A percentile compares a stretch with the other conserved stretches of the same genome.
Evolutionary conservation across 192 early-diverging fungal genomes (phyloP).

Genomic region (Backusella macrospora): DNA sequence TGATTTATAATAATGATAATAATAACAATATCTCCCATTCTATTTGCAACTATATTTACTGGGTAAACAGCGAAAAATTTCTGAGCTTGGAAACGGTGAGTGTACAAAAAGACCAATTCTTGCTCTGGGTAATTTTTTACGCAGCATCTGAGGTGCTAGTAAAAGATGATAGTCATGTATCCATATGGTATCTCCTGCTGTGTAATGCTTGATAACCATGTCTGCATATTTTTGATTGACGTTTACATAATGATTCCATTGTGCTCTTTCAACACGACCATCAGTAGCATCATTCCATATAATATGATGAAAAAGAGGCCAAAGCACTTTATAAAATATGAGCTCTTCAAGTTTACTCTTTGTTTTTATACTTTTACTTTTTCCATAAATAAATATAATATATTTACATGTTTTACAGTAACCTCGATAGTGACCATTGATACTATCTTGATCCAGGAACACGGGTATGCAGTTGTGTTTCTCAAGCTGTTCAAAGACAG

Average conservation of each 20-base stretch:
- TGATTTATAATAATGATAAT: slow-evolving; percentile 88
- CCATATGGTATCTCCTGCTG: slow-evolving; percentile 81
- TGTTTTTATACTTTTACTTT: too few species aligned
- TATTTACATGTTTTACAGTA: slow-evolving; percentile 90
- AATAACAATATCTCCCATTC: slow-evolving; percentile 81
- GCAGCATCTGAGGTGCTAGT: slow-evolving; percentile 86
- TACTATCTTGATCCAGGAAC: slow-evolving; percentile 72
- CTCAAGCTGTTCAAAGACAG: slow-evolving; percentile 27
- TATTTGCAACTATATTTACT: slow-evolving; percentile 63
- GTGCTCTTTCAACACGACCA: slow-evolving; percentile 61
- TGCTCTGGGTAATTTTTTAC: slow-evolving; percentile 79
- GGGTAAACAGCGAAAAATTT: slow-evolving; percentile 93
- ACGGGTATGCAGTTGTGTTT: slow-evolving; percentile 66
- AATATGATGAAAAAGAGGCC: slow-evolving; percentile 96
- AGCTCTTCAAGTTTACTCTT: background rate
- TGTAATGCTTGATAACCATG: slow-evolving; percentile 71
- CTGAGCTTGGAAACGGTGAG: slow-evolving; percentile 94
- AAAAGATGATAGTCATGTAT: slow-evolving; percentile 97
- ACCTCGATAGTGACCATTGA: slow-evolving; percentile 90
- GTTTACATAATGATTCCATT: slow-evolving; percentile 79
- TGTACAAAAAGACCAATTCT: slow-evolving; percentile 95
- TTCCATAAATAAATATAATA: background rate
- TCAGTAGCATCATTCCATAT: slow-evolving; percentile 77
- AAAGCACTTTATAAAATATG: slow-evolving; percentile 65
- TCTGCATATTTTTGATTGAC: slow-evolving; percentile 85